Evolutionary conservation across 352 stramenopile genomes (phyloP).

Genomic region (Phytophthora hybrid): DNA sequence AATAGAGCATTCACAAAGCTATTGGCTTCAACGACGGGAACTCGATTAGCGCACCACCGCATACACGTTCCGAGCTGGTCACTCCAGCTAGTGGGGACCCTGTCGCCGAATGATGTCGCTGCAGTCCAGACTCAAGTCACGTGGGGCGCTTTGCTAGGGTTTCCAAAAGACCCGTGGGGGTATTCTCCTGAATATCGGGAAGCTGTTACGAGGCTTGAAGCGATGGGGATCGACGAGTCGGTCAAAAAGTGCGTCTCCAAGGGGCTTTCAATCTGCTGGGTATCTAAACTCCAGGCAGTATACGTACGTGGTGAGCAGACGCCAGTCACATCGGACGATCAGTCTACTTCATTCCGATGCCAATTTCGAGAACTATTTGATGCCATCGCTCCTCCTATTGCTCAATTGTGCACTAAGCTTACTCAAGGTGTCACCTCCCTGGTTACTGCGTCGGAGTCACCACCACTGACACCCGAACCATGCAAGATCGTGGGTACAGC

Average conservation of each 20-base stretch:
- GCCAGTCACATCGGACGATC: neutral
- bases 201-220: too few relatives aligned
- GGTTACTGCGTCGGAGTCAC: too few relatives aligned
- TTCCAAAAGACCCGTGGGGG: too few relatives aligned
- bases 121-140: neutral
- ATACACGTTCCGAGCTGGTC: neutral
- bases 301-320: neutral
- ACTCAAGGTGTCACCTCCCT: too few relatives aligned
- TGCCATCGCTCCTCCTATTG: neutral
- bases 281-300: neutral
- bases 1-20: neutral
- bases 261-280: neutral
- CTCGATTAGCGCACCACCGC: neutral
- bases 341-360: neutral
- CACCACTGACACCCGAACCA: too few relatives aligned
- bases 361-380: neutral
- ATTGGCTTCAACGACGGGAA: neutral
- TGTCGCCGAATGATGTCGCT: neutral
- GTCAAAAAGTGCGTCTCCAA: neutral
- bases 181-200: too few relatives aligned
- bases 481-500: too few relatives aligned
- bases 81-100: neutral
- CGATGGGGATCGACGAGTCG: neutral
- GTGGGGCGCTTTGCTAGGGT: too few relatives aligned
- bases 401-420: too few relatives aligned